phyloP scores from a whole-genome alignment of 2,329 filamentous ascomycete genomes.

The Aspergillus brasiliensis region DNA sequence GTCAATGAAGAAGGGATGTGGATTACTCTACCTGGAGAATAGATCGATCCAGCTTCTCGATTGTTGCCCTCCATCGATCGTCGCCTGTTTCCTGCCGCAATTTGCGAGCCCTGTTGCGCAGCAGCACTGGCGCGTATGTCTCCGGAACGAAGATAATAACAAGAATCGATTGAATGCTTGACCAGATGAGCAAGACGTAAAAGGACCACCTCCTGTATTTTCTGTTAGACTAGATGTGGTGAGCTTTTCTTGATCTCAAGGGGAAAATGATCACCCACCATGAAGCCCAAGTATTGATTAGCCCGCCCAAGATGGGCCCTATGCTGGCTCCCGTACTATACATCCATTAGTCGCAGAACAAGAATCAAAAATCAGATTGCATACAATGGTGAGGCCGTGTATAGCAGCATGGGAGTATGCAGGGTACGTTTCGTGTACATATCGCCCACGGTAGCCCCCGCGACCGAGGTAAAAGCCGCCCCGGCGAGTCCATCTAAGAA shows the following conservation, averaged over 20 bases:
- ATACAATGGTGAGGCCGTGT: conserved; percentile 16
- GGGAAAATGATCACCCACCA: not conserved
- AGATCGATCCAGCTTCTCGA: conserved; percentile 69
- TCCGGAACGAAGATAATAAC: conserved; percentile 76
- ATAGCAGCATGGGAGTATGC: conserved; percentile 18
- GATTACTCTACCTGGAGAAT: conserved; percentile 40
- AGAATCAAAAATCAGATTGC: not conserved
- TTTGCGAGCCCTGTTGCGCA: conserved; percentile 60
- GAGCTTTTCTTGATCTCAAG: not conserved
- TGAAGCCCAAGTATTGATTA: conserved; percentile 16
- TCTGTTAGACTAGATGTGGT: not conserved
- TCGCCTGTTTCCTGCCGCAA: conserved; percentile 73
- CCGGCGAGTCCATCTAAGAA: conserved; percentile 60
- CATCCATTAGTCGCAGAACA: not conserved
- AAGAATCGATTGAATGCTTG: conserved; percentile 59
- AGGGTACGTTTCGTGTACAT: conserved; percentile 15
- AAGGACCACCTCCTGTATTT: conserved; percentile 68
- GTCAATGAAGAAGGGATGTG: not conserved
- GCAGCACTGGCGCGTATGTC: conserved; percentile 65
- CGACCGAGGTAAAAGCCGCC: conserved; percentile 62
- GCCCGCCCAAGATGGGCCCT: conserved; percentile 16
- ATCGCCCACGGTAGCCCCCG: conserved; percentile 55
- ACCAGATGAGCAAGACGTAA: conserved; percentile 80
- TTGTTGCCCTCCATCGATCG: conserved; percentile 69
- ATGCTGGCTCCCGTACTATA: conserved; percentile 10